Percentiles rank a stretch among this genome's conserved stretches.
These are phyloP conservation scores for Sutorius australiensis DNA, from an alignment of 768 basidiomycete genomes.

Conservation along the genomic window DNA sequence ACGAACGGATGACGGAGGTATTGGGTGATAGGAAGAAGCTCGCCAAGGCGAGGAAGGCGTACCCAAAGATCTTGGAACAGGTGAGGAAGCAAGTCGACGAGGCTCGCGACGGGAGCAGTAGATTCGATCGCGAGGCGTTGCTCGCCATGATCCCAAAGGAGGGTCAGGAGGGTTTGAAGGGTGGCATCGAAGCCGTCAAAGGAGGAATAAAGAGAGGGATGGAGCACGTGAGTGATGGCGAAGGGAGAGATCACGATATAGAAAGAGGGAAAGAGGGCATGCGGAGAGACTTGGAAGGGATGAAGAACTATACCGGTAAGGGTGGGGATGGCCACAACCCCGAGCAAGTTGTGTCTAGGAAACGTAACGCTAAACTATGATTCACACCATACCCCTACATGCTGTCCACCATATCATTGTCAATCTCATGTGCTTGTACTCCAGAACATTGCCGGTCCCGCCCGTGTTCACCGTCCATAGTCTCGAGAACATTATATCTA, in stretches of 20 bases:
- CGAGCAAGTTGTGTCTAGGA: constrained; percentile 10
- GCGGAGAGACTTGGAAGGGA: constrained; percentile 11
- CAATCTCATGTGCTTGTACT: neutral
- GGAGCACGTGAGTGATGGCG: neutral
- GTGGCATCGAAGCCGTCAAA: constrained; percentile 2
- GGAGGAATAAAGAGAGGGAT: neutral
- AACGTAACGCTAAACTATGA: constrained; percentile 25
- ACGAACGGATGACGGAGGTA: constrained; percentile 14
- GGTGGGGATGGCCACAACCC: constrained; percentile 7
- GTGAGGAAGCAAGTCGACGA: constrained; percentile 11
- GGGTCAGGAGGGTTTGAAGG: neutral
- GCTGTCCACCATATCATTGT: neutral
- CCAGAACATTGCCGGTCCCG: no score
- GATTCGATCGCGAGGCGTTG: constrained; percentile 5
- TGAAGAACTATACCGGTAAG: constrained; percentile 4
- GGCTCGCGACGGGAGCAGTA: constrained; percentile 1
- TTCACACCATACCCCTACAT: constrained; percentile 5
- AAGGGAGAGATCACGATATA: constrained; percentile 2
- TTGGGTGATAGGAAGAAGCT: constrained; percentile 18
- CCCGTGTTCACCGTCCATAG: no score
- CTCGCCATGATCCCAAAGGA: constrained; percentile 11
- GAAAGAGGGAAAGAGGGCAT: constrained; percentile 7
- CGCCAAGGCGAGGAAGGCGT: constrained; percentile 12
- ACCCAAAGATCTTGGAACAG: constrained; percentile 11
- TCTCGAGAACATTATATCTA: no score